Evolutionary conservation across 345 rosid genomes (phyloP).

Genomic region (Pistacia integerrima): DNA sequence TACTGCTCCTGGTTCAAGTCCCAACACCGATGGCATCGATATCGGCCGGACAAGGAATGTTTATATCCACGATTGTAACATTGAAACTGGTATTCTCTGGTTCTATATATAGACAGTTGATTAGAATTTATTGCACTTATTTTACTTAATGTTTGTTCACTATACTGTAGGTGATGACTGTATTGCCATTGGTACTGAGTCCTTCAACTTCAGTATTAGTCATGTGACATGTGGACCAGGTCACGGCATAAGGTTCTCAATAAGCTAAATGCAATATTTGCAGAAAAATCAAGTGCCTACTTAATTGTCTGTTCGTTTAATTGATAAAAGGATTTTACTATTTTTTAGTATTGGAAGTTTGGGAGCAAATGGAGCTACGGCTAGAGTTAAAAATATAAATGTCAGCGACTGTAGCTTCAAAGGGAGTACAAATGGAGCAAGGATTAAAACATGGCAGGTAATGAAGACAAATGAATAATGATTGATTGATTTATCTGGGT

Average conservation of each 20-base stretch:
- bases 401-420: slow-evolving; percentile 42
- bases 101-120: too few relatives aligned
- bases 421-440: slow-evolving; percentile 52
- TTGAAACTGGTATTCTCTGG: too few relatives aligned
- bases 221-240: slow-evolving; percentile 39
- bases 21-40: too few relatives aligned
- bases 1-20: too few relatives aligned
- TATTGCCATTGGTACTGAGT: slow-evolving; percentile 48
- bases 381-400: slow-evolving; percentile 38
- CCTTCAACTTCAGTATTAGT: slow-evolving; percentile 33
- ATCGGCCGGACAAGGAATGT: too few relatives aligned
- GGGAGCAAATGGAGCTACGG: slow-evolving; percentile 36
- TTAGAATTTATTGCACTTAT: background rate
- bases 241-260: slow-evolving; percentile 47
- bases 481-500: background rate
- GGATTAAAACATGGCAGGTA: slow-evolving; percentile 68
- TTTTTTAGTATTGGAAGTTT: slow-evolving; percentile 55
- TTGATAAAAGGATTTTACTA: too few relatives aligned
- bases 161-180: slow-evolving; percentile 60
- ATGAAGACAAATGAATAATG: background rate
- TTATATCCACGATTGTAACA: too few relatives aligned
- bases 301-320: too few relatives aligned
- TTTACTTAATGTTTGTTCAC: background rate
- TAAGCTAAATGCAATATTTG: too few relatives aligned
- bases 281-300: too few relatives aligned